Percentiles rank a stretch among this genome's conserved stretches.
phyloP scores from a whole-genome alignment of 1,284 basidiomycete genomes.

The Inonotus obliquus region DNA sequence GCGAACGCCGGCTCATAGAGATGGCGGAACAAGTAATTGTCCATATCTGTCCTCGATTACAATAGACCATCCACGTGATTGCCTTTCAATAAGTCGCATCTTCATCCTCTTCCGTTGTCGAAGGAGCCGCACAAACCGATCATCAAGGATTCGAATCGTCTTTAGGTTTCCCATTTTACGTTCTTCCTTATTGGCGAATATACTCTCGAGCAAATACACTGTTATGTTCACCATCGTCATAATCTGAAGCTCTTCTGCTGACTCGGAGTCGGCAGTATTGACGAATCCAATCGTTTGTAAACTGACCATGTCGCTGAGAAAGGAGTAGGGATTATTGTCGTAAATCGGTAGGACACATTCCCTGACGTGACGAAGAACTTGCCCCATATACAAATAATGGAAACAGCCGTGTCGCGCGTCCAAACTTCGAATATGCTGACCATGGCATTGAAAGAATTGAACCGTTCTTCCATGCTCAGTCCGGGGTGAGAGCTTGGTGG shows the following conservation, averaged over 20 bases:
- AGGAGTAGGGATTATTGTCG: neutral
- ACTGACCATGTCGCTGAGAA: too few species aligned
- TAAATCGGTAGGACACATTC: neutral
- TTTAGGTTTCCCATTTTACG: neutral
- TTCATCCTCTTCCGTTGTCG: neutral
- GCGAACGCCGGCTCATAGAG: too few species aligned
- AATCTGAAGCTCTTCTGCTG: too few species aligned
- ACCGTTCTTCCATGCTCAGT: neutral
- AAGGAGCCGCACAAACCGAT: neutral
- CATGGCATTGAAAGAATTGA: constrained; percentile 3
- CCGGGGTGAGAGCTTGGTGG: neutral
- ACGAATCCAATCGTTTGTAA: too few species aligned
- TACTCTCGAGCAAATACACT: neutral
- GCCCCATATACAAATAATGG: neutral
- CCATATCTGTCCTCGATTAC: neutral
- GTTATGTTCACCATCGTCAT: neutral
- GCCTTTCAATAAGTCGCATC: neutral
- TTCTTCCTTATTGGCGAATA: neutral
- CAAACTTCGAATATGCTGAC: neutral
- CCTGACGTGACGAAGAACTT: neutral
- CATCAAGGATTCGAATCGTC: neutral
- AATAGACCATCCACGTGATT: neutral
- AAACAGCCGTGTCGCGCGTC: neutral
- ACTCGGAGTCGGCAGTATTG: too few species aligned
- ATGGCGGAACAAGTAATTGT: neutral